phyloP scores from a whole-genome alignment of 1,139 yeast genomes.

The Kluyveromyces marxianus region DNA sequence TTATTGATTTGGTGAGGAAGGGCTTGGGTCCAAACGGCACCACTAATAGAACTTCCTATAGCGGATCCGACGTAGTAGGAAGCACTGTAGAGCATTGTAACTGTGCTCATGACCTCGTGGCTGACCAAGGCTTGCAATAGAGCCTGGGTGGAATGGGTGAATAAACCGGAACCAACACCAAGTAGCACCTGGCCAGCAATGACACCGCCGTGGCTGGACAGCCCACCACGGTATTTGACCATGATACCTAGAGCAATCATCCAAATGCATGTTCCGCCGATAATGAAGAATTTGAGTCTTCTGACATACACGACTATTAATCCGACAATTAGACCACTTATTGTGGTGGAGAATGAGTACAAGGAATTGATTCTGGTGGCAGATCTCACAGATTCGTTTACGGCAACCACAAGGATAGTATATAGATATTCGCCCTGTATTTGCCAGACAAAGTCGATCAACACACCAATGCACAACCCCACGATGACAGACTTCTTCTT shows the following conservation, averaged over 20 bases:
- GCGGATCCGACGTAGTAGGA: constrained; percentile 52
- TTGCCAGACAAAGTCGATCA: constrained; percentile 52
- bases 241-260: constrained; percentile 50
- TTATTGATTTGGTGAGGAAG: constrained; percentile 32
- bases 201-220: constrained; percentile 43
- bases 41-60: constrained; percentile 34
- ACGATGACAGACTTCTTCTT: constrained; percentile 54
- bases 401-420: constrained; percentile 53
- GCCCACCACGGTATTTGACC: constrained; percentile 41
- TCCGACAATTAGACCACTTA: constrained; percentile 52
- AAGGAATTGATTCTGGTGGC: constrained; percentile 58
- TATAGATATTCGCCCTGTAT: constrained; percentile 64
- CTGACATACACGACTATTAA: constrained; percentile 42
- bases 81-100: constrained; percentile 47
- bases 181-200: constrained; percentile 56
- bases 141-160: constrained; percentile 58
- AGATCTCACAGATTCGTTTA: constrained; percentile 46
- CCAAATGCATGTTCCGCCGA: constrained; percentile 50
- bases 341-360: constrained; percentile 58
- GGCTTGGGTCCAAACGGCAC: constrained; percentile 53
- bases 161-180: constrained; percentile 69
- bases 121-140: constrained; percentile 50
- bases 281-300: constrained; percentile 50
- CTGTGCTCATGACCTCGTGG: constrained; percentile 52
- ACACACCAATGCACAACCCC: constrained; percentile 42